These are phyloP conservation scores for Leptographium galeiforme DNA, from an alignment of 2,329 filamentous ascomycete genomes.

Conservation along the genomic window DNA sequence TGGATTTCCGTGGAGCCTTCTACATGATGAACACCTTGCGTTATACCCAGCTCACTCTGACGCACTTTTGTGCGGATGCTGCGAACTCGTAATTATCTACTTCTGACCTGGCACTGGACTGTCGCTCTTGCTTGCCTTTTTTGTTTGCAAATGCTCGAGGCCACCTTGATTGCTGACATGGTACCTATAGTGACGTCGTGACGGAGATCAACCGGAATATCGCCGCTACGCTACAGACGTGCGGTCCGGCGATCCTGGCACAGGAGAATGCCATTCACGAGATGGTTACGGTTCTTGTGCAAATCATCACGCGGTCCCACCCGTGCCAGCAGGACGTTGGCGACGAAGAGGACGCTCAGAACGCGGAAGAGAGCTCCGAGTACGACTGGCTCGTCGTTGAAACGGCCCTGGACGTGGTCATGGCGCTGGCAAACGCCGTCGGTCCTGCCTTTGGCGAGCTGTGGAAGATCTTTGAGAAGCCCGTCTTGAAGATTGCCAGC, in stretches of 20 bases:
- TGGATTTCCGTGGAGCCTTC: neutral
- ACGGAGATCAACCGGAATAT: constrained; percentile 94
- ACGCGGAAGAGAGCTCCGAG: constrained; percentile 69
- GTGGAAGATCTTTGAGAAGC: constrained; percentile 94
- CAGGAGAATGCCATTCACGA: constrained; percentile 62
- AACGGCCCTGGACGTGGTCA: constrained; percentile 81
- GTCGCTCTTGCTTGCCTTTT: too few species aligned
- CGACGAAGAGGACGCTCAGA: constrained; percentile 62
- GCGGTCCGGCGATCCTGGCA: constrained; percentile 72
- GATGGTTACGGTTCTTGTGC: constrained; percentile 58
- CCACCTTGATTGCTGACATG: constrained; percentile 2
- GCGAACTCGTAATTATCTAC: constrained; percentile 59
- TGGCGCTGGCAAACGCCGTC: constrained; percentile 69
- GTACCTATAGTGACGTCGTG: constrained; percentile 55
- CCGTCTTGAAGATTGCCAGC: constrained; percentile 73
- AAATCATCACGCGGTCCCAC: constrained; percentile 81
- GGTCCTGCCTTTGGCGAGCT: constrained; percentile 71
- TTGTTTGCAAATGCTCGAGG: too few species aligned
- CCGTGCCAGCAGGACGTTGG: constrained; percentile 85
- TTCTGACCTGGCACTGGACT: constrained; percentile 20
- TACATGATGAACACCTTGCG: constrained; percentile 81
- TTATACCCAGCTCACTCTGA: constrained; percentile 99
- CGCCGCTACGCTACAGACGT: constrained; percentile 78
- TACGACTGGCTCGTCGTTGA: constrained; percentile 97
- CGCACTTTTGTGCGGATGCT: constrained; percentile 68